A percentile compares a stretch with the other conserved stretches of the same genome.
These are phyloP conservation scores for Neurospora cerealis DNA, from an alignment of 495 filamentous ascomycete genomes.

Conservation along the genomic window DNA sequence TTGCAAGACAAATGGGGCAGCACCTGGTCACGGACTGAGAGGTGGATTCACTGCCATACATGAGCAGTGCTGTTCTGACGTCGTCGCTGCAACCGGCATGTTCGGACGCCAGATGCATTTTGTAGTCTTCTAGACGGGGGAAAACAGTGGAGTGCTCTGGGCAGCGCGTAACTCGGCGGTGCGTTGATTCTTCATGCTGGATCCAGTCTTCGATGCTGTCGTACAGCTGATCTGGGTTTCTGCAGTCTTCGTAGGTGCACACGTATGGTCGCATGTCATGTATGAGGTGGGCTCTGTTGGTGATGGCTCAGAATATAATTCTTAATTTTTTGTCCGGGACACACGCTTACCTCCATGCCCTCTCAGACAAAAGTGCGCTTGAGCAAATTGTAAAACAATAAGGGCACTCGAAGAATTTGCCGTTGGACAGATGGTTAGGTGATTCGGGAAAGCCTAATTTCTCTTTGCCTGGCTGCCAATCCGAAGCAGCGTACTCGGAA, in stretches of 20 bases:
- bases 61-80: too few relatives aligned
- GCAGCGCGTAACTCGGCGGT: neutral
- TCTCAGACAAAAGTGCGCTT: slow-evolving; percentile 1
- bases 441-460: slow-evolving; percentile 8
- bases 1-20: neutral
- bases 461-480: slow-evolving; percentile 1
- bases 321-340: too few relatives aligned
- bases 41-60: too few relatives aligned
- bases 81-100: too few relatives aligned
- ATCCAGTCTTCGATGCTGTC: slow-evolving; percentile 19
- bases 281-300: slow-evolving; percentile 8
- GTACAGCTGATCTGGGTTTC: slow-evolving; percentile 12
- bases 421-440: neutral
- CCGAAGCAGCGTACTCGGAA: slow-evolving; percentile 2
- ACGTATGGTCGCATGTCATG: slow-evolving; percentile 19
- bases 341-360: slow-evolving; percentile 8
- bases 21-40: too few relatives aligned
- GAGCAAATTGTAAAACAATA: slow-evolving; percentile 14
- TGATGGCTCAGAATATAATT: too few relatives aligned
- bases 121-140: too few relatives aligned
- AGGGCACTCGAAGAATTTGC: slow-evolving; percentile 13
- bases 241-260: slow-evolving; percentile 19
- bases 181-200: slow-evolving; percentile 10
- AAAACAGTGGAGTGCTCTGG: neutral
- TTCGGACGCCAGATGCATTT: too few relatives aligned